Evolutionary conservation across 2,329 filamentous ascomycete species (phyloP).

Genomic region (Trichoderma semiorbis): DNA sequence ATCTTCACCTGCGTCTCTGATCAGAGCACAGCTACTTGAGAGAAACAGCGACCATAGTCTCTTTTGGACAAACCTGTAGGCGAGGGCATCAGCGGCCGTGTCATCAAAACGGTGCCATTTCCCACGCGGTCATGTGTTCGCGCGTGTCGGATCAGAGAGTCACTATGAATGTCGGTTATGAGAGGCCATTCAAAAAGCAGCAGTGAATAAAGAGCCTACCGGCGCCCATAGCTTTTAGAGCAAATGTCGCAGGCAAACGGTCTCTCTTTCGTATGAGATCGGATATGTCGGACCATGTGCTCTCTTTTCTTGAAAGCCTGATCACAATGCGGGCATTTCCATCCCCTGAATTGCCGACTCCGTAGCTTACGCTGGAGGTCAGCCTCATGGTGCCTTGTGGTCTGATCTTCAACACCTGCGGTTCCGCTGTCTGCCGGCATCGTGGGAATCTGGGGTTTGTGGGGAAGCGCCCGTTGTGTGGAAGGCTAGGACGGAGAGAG

Average conservation of each 20-base stretch:
- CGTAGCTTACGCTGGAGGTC: neutral
- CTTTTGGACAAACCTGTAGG: neutral
- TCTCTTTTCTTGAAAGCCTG: slow-evolving; percentile 17
- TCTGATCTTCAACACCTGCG: neutral
- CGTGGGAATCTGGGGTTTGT: neutral
- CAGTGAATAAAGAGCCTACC: neutral
- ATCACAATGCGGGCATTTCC: neutral
- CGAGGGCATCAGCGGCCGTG: neutral
- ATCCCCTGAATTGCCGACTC: neutral
- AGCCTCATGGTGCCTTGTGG: neutral
- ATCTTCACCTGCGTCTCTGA: neutral
- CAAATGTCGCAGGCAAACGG: slow-evolving; percentile 18
- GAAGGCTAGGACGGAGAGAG: neutral
- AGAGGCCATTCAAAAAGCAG: neutral
- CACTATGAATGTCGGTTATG: neutral
- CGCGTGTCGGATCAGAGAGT: neutral
- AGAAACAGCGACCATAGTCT: neutral
- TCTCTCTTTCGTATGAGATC: slow-evolving; percentile 21
- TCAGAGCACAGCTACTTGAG: neutral
- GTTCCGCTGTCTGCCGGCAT: neutral
- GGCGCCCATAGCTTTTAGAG: slow-evolving; percentile 14
- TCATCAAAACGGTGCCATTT: neutral
- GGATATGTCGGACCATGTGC: slow-evolving; percentile 19
- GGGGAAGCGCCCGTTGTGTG: neutral
- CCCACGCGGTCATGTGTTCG: neutral